phyloP scores from a whole-genome alignment of 2,329 filamentous ascomycete species.

The Tetracladium maxilliforme region DNA sequence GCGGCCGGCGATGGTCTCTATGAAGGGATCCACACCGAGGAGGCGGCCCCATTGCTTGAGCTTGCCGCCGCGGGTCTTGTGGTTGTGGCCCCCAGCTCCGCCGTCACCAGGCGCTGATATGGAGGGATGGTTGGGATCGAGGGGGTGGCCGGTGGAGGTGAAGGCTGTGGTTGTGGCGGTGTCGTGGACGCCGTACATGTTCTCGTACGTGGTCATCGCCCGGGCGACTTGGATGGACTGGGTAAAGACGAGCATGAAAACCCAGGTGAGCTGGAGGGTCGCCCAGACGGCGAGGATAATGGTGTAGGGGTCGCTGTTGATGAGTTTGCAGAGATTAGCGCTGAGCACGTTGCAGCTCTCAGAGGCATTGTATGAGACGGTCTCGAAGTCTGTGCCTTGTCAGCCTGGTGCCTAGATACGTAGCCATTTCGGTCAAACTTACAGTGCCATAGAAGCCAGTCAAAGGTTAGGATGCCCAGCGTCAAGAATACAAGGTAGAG shows the following conservation, averaged over 20 bases:
- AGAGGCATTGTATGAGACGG: constrained; percentile 34
- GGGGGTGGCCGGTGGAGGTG: constrained; percentile 50
- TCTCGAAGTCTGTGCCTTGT: constrained; percentile 42
- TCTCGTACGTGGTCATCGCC: constrained; percentile 92
- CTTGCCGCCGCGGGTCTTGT: constrained; percentile 47
- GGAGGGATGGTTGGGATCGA: constrained; percentile 36
- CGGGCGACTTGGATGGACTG: constrained; percentile 86
- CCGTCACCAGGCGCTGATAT: constrained; percentile 22
- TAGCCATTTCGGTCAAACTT: constrained; percentile 18
- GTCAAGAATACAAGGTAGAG: constrained; percentile 73
- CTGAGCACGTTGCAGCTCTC: constrained; percentile 61
- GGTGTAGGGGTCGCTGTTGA: constrained; percentile 75
- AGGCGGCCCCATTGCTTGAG: constrained; percentile 71
- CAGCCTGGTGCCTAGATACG: constrained; percentile 12
- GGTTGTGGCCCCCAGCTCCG: constrained; percentile 26
- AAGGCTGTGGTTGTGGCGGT: constrained; percentile 51
- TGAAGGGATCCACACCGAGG: constrained; percentile 83
- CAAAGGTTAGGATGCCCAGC: constrained; percentile 56
- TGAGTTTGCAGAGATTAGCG: constrained; percentile 56
- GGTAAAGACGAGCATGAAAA: constrained; percentile 90
- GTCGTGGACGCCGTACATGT: constrained; percentile 70
- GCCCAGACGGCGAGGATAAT: constrained; percentile 69
- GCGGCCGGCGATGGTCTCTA: constrained; percentile 75
- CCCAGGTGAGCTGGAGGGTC: constrained; percentile 79
- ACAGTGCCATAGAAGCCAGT: constrained; percentile 63